phyloP scores from a whole-genome alignment of 1,139 yeast genomes.

The Yamadazyma epiphylla region DNA sequence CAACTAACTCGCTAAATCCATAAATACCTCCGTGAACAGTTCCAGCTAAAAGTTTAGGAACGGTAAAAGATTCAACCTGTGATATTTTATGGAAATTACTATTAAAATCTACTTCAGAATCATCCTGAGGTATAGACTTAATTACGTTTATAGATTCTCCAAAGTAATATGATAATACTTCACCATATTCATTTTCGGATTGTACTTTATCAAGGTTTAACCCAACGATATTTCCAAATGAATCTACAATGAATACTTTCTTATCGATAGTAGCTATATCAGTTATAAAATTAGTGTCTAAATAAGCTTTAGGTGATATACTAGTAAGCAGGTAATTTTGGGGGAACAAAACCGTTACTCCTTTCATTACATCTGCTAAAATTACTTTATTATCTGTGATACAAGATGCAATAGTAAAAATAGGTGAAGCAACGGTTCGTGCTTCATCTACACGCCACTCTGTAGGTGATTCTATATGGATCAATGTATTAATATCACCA shows the following conservation, averaged over 20 bases:
- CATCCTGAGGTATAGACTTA: conserved; percentile 5
- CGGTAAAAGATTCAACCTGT: too few relatives aligned
- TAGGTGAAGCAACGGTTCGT: too few relatives aligned
- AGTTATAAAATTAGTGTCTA: conserved; percentile 10
- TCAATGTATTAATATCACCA: conserved; percentile 15
- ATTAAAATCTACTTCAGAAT: conserved; percentile 6
- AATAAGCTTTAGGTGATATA: conserved; percentile 3
- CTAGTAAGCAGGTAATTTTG: too few relatives aligned
- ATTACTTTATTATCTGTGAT: conserved; percentile 7
- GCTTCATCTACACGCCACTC: too few relatives aligned
- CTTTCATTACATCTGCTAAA: conserved; percentile 21
- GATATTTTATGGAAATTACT: conserved; percentile 7
- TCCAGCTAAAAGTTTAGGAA: too few relatives aligned
- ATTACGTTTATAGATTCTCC: conserved; percentile 32
- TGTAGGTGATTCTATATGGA: conserved; percentile 5
- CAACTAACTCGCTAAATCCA: conserved; percentile 15
- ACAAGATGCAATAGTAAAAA: conserved; percentile 11
- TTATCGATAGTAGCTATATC: conserved; percentile 4
- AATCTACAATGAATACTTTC: conserved; percentile 21
- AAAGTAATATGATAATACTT: conserved; percentile 20
- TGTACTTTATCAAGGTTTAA: conserved; percentile 2
- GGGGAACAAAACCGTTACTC: too few relatives aligned
- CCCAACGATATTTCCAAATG: conserved; percentile 27
- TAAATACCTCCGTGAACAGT: conserved; percentile 36
- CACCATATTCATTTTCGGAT: conserved; percentile 5